Evolutionary conservation across 1,139 yeast genomes (phyloP).

Genomic region (Saccharomyces hybrid): DNA sequence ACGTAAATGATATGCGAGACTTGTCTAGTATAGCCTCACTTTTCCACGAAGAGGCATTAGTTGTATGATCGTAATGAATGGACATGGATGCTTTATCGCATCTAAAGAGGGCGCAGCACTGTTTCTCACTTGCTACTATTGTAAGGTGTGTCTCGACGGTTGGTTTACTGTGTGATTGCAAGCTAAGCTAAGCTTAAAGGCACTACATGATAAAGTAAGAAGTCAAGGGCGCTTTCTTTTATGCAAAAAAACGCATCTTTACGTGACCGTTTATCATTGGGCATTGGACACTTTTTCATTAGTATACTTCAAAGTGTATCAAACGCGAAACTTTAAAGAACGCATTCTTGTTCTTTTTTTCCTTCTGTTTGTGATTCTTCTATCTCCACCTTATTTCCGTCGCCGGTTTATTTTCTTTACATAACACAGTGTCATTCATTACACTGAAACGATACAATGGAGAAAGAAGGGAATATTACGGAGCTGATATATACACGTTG

Average conservation of each 20-base stretch:
- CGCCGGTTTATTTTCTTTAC: neutral
- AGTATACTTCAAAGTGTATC: neutral
- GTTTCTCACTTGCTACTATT: neutral
- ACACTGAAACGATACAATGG: neutral
- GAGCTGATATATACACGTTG: neutral
- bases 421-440: too few relatives aligned
- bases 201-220: neutral
- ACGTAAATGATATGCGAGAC: neutral
- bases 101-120: neutral
- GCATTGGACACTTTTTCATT: neutral
- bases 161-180: neutral
- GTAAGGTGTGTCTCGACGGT: neutral
- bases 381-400: neutral
- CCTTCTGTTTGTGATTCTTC: neutral
- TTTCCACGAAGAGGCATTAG: neutral
- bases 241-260: neutral
- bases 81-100: neutral
- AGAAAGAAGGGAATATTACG: neutral
- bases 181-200: neutral
- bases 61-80: neutral
- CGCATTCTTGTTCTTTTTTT: neutral
- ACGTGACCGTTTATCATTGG: neutral
- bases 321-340: neutral
- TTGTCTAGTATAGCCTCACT: neutral
- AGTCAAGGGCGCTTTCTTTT: neutral